A percentile compares a stretch with the other conserved stretches of the same genome.
These are phyloP conservation scores for Botrytis byssoidea DNA, from an alignment of 2,329 filamentous ascomycete genomes.

Conservation along the genomic window DNA sequence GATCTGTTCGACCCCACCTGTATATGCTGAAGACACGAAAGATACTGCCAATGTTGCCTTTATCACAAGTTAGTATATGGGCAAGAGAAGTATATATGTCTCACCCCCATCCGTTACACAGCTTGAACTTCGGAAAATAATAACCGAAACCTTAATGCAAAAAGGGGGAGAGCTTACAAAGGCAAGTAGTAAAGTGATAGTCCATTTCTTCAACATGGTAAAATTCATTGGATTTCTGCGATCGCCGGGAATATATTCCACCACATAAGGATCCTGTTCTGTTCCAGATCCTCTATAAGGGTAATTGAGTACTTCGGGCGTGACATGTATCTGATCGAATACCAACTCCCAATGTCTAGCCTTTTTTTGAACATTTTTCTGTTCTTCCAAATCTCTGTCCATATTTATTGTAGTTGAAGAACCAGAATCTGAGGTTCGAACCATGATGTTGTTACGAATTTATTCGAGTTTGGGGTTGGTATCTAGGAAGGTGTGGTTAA, in stretches of 20 bases:
- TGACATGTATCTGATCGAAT: conserved; percentile 47
- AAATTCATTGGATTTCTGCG: conserved; percentile 44
- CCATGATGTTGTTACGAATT: not conserved
- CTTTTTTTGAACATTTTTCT: conserved; percentile 24
- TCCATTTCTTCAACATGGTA: conserved; percentile 41
- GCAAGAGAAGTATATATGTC: conserved; percentile 31
- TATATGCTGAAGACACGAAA: conserved; percentile 44
- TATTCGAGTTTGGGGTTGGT: conserved; percentile 6
- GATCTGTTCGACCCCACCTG: conserved; percentile 42
- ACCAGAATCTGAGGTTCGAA: conserved; percentile 22
- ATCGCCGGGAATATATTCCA: conserved; percentile 45
- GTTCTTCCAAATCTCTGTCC: conserved; percentile 29
- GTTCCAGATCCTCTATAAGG: conserved; percentile 44
- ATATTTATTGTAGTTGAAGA: conserved; percentile 22
- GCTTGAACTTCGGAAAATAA: not conserved
- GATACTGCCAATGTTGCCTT: conserved; percentile 47
- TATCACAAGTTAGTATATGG: conserved; percentile 46
- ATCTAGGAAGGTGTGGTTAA: not conserved
- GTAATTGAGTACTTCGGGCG: conserved; percentile 46
- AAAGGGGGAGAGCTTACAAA: conserved; percentile 41
- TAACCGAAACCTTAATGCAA: not conserved
- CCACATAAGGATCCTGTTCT: conserved; percentile 44
- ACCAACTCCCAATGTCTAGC: conserved; percentile 44
- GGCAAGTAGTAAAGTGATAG: conserved; percentile 42
- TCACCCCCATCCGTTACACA: not conserved